Evolutionary conservation across 2,329 filamentous ascomycete species (phyloP).

Genomic region (Fusarium sp.): DNA sequence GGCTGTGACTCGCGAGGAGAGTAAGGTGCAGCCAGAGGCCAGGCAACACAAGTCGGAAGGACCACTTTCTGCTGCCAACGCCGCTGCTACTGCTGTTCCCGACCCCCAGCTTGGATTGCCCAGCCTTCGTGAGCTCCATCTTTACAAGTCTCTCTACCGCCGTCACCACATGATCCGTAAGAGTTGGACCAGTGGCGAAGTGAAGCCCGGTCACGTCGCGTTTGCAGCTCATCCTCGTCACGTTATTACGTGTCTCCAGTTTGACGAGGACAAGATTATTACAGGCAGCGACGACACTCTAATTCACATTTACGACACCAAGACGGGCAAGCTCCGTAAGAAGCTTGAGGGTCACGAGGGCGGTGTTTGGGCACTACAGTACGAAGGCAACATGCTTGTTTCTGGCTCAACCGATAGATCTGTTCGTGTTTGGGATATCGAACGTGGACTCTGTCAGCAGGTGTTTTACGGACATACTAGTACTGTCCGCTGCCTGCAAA

Average conservation of each 20-base stretch:
- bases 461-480: slow-evolving; percentile 98
- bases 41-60: slow-evolving; percentile 78
- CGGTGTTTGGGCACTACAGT: slow-evolving; percentile 97
- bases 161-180: slow-evolving; percentile 91
- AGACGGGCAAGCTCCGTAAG: slow-evolving; percentile 87
- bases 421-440: slow-evolving; percentile 99
- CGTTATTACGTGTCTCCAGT: slow-evolving; percentile 97
- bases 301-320: slow-evolving; percentile 98
- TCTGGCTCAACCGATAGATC: slow-evolving; percentile 97
- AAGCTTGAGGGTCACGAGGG: slow-evolving; percentile 95
- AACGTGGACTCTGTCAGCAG: slow-evolving; percentile 91
- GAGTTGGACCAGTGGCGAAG: slow-evolving; percentile 90
- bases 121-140: slow-evolving; percentile 85
- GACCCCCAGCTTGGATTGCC: slow-evolving; percentile 85
- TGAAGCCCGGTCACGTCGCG: slow-evolving; percentile 91
- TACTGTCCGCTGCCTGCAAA: slow-evolving; percentile 95
- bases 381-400: slow-evolving; percentile 93
- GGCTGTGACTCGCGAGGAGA: slow-evolving; percentile 58
- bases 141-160: slow-evolving; percentile 97
- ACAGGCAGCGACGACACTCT: slow-evolving; percentile 98
- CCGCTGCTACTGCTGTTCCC: slow-evolving; percentile 85
- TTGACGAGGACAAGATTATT: slow-evolving; percentile 97
- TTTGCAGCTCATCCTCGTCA: slow-evolving; percentile 97
- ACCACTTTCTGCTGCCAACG: slow-evolving; percentile 87
- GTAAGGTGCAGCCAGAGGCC: slow-evolving; percentile 58